Conservation (phyloP, 163 green algal genomes). For the Volvox carteri region DNA sequence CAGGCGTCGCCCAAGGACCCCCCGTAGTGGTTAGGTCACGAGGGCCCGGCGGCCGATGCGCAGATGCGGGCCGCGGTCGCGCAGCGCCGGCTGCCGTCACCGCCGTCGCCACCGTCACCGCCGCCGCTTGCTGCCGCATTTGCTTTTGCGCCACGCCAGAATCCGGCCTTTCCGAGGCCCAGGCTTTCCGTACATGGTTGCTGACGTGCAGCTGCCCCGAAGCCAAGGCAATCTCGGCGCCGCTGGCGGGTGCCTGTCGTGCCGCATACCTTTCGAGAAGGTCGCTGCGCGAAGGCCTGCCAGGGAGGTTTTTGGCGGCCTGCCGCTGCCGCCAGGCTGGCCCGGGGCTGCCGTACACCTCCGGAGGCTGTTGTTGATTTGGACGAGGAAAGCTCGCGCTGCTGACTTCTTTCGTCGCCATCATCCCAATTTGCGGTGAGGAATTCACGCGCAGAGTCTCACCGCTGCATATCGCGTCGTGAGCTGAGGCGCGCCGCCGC, state of each 20-base stretch:
- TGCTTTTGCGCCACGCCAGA: too few relatives aligned
- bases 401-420: not conserved
- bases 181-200: slow-evolving; percentile 1
- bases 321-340: slow-evolving; percentile 8
- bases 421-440: not conserved
- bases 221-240: not conserved
- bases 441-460: too few relatives aligned
- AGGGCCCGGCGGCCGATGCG: not conserved
- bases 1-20: not conserved
- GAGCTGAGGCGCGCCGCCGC: too few relatives aligned
- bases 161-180: too few relatives aligned
- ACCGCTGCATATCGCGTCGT: too few relatives aligned
- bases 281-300: not conserved
- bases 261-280: slow-evolving; percentile 26
- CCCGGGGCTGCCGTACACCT: too few relatives aligned
- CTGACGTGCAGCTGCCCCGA: slow-evolving; percentile 26
- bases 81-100: not conserved
- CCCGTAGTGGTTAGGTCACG: not conserved
- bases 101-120: not conserved
- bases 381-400: not conserved
- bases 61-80: not conserved
- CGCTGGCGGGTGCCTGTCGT: not conserved
- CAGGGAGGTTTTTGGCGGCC: not conserved
- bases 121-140: not conserved
- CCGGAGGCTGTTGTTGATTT: slow-evolving; percentile 6